These are phyloP conservation scores for Gnomoniopsis sp. DNA, from an alignment of 2,329 filamentous ascomycete genomes.

Conservation along the genomic window DNA sequence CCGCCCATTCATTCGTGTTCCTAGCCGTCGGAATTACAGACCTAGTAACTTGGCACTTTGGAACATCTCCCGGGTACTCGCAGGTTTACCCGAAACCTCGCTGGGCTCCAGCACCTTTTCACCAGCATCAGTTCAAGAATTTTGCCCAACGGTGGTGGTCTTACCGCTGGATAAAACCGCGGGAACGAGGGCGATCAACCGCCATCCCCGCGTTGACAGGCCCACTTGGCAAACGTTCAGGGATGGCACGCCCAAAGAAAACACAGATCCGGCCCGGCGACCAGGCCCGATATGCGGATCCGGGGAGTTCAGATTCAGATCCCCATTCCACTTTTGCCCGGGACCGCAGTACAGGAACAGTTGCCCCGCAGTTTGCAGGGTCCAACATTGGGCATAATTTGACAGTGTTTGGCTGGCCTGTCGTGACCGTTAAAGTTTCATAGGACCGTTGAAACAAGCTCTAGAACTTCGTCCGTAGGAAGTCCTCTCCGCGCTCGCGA, in stretches of 20 bases:
- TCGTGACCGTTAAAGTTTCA: background rate
- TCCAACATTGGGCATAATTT: constrained; percentile 11
- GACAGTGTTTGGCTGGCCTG: constrained; percentile 4
- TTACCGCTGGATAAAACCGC: constrained; percentile 1
- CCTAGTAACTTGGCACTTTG: too few relatives aligned
- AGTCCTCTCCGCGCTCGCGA: background rate
- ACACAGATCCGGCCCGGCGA: background rate
- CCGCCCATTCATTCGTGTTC: background rate
- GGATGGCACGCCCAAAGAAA: constrained; percentile 1
- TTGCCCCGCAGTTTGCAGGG: too few relatives aligned
- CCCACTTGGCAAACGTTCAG: background rate
- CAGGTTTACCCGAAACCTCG: constrained; percentile 5
- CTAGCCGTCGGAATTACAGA: background rate
- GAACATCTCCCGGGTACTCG: too few relatives aligned
- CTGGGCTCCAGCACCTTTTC: constrained; percentile 11
- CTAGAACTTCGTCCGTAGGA: background rate
- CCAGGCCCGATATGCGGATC: background rate
- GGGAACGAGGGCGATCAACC: constrained; percentile 4
- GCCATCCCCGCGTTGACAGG: background rate
- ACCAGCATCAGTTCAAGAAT: background rate
- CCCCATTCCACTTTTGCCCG: background rate
- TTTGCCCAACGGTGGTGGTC: background rate
- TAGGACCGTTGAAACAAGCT: background rate
- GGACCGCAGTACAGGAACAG: background rate
- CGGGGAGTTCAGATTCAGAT: background rate